These are phyloP conservation scores for Ceratopteris richardii DNA, from an alignment of 75 land plant genomes.

Conservation along the genomic window DNA sequence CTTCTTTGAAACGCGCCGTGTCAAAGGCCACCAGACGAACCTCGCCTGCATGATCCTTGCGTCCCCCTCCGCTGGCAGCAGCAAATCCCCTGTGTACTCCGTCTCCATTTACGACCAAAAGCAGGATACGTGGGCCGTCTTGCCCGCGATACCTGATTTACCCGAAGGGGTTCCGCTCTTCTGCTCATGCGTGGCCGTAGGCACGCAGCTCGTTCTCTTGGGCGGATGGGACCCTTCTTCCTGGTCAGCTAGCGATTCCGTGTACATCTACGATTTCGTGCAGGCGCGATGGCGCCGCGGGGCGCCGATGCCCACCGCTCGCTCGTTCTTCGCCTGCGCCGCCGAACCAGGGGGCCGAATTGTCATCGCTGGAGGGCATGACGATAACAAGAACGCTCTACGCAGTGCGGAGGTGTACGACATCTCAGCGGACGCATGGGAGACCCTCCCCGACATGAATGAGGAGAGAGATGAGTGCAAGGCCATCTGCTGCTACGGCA, in stretches of 20 bases:
- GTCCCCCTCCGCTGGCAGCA: no score
- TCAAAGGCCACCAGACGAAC: conserved; percentile 4
- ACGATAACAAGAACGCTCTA: conserved; percentile 57
- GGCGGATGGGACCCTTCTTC: conserved; percentile 60
- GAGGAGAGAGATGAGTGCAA: no score
- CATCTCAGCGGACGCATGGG: conserved; percentile 3
- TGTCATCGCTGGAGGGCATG: conserved; percentile 73
- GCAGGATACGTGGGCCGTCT: no score
- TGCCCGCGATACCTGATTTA: no score
- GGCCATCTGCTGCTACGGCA: neutral
- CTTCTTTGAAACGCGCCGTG: conserved; percentile 9
- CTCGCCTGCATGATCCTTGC: conserved; percentile 18
- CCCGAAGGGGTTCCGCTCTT: conserved; percentile 44
- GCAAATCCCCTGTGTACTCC: no score
- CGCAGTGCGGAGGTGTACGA: conserved; percentile 42
- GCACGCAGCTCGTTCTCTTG: conserved; percentile 37
- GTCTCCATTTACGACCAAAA: no score
- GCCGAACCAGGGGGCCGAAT: conserved; percentile 16
- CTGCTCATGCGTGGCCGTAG: conserved; percentile 29
- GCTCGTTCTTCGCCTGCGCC: conserved; percentile 4
- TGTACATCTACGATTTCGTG: no score
- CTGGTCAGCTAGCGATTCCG: conserved; percentile 15
- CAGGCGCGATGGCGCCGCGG: no score
- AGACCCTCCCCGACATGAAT: no score
- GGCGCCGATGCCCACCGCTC: no score